Evolutionary conservation across 352 stramenopile species (phyloP).

Genomic region (Globisporangium orthogonon): DNA sequence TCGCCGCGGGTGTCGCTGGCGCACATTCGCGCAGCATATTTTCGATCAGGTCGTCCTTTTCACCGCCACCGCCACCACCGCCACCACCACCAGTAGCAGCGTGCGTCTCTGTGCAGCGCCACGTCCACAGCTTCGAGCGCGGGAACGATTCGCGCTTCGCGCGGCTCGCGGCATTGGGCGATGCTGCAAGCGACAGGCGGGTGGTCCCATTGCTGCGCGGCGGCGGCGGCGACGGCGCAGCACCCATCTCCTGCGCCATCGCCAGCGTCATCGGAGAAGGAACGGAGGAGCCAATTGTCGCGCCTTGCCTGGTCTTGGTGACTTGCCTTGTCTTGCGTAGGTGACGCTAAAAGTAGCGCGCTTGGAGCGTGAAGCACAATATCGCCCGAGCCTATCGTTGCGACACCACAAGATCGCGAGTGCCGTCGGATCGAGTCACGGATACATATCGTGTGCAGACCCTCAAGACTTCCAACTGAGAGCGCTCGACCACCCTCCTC

Average conservation of each 20-base stretch:
- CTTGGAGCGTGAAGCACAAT: too few relatives aligned
- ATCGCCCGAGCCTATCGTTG: too few relatives aligned
- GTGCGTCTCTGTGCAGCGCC: conserved; percentile 19
- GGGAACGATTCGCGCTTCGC: conserved; percentile 36
- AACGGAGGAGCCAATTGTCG: too few relatives aligned
- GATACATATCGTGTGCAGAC: too few relatives aligned
- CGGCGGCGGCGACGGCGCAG: conserved; percentile 1
- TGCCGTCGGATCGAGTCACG: too few relatives aligned
- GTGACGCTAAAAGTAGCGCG: too few relatives aligned
- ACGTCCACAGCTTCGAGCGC: conserved; percentile 53
- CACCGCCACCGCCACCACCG: background rate
- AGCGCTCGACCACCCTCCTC: too few relatives aligned
- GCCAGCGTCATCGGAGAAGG: background rate
- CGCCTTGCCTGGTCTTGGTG: too few relatives aligned
- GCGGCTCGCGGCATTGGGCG: conserved; percentile 8
- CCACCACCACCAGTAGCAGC: too few relatives aligned
- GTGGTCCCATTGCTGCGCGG: background rate
- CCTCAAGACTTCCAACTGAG: too few relatives aligned
- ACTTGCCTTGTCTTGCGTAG: too few relatives aligned
- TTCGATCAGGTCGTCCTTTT: conserved; percentile 45
- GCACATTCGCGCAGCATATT: conserved; percentile 49
- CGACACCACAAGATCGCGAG: too few relatives aligned
- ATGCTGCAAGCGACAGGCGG: conserved; percentile 1
- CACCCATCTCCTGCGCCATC: background rate
- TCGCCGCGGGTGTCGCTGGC: conserved; percentile 10